Evolutionary conservation across 768 basidiomycete species (phyloP).

Genomic region (Mycena haematopus): DNA sequence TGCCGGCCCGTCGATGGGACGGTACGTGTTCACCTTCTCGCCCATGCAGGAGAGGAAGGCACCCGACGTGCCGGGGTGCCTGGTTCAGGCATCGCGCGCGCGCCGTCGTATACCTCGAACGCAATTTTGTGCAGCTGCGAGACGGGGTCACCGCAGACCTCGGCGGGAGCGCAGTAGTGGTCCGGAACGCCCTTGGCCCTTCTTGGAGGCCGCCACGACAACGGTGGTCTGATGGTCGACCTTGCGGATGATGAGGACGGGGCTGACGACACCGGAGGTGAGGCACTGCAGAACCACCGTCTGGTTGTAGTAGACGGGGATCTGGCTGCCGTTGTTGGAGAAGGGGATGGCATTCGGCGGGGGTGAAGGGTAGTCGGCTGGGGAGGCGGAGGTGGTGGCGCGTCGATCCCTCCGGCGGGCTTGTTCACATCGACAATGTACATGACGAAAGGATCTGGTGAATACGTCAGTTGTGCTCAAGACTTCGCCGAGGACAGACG

Average conservation of each 20-base stretch:
- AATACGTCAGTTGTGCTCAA: constrained; percentile 24
- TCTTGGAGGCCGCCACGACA: constrained; percentile 89
- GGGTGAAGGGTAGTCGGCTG: constrained; percentile 89
- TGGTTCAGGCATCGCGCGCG: constrained; percentile 71
- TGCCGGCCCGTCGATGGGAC: constrained; percentile 82
- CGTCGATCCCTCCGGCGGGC: constrained; percentile 77
- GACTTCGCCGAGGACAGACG: constrained; percentile 36
- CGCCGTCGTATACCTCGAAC: constrained; percentile 85
- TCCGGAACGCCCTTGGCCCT: constrained; percentile 86
- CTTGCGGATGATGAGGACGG: constrained; percentile 91
- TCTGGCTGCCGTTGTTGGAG: constrained; percentile 82
- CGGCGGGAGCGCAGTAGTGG: constrained; percentile 82
- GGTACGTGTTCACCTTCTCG: constrained; percentile 91
- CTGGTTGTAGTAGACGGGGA: constrained; percentile 96
- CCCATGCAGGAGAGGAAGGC: constrained; percentile 92
- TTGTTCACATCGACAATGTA: constrained; percentile 96
- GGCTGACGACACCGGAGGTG: constrained; percentile 92
- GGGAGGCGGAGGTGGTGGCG: constrained; percentile 80
- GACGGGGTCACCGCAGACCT: constrained; percentile 92
- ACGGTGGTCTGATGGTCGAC: constrained; percentile 91
- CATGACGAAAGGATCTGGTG: constrained; percentile 88
- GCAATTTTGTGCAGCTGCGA: constrained; percentile 96
- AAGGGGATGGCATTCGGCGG: constrained; percentile 91
- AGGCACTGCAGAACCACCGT: constrained; percentile 94
- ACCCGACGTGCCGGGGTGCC: constrained; percentile 82